Evolutionary conservation across 441 rosid species (phyloP).

Genomic region (Populus hybrid): DNA sequence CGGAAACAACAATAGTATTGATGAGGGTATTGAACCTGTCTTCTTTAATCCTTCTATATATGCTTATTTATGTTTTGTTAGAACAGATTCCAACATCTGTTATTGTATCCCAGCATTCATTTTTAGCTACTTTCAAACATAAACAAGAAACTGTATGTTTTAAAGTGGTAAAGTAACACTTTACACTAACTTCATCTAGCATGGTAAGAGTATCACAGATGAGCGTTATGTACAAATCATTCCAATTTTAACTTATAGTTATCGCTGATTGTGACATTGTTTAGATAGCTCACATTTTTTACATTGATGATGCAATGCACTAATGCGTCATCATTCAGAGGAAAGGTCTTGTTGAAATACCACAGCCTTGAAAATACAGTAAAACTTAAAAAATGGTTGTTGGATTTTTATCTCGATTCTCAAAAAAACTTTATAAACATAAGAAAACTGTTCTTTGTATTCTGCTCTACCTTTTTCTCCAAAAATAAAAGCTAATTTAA

Average conservation of each 20-base stretch:
- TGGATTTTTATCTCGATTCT: background rate
- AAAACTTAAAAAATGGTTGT: background rate
- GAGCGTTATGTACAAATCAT: background rate
- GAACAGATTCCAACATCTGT: background rate
- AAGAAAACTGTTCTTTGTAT: background rate
- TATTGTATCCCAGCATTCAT: background rate
- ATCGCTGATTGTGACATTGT: background rate
- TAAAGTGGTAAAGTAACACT: background rate
- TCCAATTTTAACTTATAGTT: background rate
- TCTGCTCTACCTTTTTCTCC: background rate
- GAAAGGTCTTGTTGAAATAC: background rate
- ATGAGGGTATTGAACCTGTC: conserved; percentile 43
- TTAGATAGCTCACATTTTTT: background rate
- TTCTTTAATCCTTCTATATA: background rate
- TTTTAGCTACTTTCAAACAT: background rate
- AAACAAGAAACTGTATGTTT: background rate
- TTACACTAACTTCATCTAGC: background rate
- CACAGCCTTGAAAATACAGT: background rate
- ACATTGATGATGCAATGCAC: background rate
- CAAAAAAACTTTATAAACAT: background rate
- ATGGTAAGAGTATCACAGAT: background rate
- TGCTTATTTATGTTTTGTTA: background rate
- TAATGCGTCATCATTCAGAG: background rate
- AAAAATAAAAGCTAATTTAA: background rate
- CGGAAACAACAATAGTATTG: conserved; percentile 29